Evolutionary conservation across 1,284 basidiomycete species (phyloP), one percentile per base, ranked within the genome.

Genomic region (Tausonia pullulans): DNA sequence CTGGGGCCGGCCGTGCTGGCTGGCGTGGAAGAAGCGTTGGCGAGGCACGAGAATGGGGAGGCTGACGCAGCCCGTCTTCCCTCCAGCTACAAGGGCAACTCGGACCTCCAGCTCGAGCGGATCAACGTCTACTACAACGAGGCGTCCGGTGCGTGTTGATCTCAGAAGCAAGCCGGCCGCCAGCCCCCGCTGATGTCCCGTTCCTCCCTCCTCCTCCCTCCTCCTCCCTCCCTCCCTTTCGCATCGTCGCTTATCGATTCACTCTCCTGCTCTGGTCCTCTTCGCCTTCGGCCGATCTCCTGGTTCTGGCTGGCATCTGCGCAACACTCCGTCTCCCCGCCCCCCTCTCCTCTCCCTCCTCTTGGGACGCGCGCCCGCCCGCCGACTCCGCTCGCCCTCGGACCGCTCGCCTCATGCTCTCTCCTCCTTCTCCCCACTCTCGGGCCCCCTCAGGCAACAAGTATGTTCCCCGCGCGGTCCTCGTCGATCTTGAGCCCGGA

Each of bases 401-500:
- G 44, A 16, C 44, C 14, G n/a, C 14, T 44, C 46, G n/a, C 11
- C 9, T 53, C 16, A 11, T 6, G 2, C 14, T 40, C 11, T 10
- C 57, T 16, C 48, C 16, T 27, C 10, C 39, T 14, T 14, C 48
- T 40, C 48, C 58, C 16, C 50, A 16, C 13, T 40, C 55, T 58
- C 27, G 43, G 10, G 49, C 61, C 67, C 16, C 52, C 69, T 4
- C 70, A 74, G 73, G 84, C 68, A 88, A 87, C 82, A 94, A 94
- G 82, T 98, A 96, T 75, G 94, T 97, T 74, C 94, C 94, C 71
- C 91, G 92, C 77, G 92, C 93, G 67, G 89, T 96, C 76, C 81
- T 95, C 74, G 83, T 95, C 74, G 93, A 97, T 78, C 84, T 97
- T 69, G 93, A 96, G 81, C 93, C 94, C 55, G 94, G 93, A 74